phyloP scores from a whole-genome alignment of 1,139 yeast species.

The Candida albicans region DNA sequence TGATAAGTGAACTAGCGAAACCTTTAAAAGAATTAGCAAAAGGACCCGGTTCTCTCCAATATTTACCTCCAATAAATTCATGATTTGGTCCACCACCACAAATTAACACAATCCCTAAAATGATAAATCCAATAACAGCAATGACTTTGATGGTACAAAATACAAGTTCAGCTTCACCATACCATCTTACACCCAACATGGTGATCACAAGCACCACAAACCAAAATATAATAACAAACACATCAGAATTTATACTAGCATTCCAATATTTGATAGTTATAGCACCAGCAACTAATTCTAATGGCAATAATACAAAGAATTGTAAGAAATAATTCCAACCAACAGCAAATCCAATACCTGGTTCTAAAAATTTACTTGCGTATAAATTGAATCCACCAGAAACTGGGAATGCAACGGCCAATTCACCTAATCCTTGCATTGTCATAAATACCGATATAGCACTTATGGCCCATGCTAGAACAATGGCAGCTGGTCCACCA shows the following conservation, averaged over 20 bases:
- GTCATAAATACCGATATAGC: constrained; percentile 32
- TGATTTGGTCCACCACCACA: constrained; percentile 42
- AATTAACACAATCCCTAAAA: constrained; percentile 41
- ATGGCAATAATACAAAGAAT: constrained; percentile 33
- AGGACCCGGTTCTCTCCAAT: constrained; percentile 44
- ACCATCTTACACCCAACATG: constrained; percentile 41
- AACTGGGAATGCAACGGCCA: constrained; percentile 39
- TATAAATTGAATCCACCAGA: constrained; percentile 41
- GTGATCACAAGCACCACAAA: constrained; percentile 36
- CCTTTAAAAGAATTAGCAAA: constrained; percentile 48
- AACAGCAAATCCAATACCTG: constrained; percentile 43
- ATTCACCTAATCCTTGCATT: constrained; percentile 44
- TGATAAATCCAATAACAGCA: constrained; percentile 42
- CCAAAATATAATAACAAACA: constrained; percentile 42
- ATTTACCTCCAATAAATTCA: constrained; percentile 37
- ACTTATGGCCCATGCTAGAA: constrained; percentile 48
- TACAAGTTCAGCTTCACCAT: constrained; percentile 46
- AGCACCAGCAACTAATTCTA: constrained; percentile 42
- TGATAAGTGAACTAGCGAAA: constrained; percentile 39
- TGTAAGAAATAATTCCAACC: constrained; percentile 48
- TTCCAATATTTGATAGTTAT: constrained; percentile 45
- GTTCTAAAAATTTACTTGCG: constrained; percentile 42
- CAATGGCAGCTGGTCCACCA: constrained; percentile 69
- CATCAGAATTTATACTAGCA: constrained; percentile 35
- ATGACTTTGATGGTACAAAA: constrained; percentile 39